phyloP scores from a whole-genome alignment of 2,329 filamentous ascomycete genomes.

The Bipolaris zeicola region DNA sequence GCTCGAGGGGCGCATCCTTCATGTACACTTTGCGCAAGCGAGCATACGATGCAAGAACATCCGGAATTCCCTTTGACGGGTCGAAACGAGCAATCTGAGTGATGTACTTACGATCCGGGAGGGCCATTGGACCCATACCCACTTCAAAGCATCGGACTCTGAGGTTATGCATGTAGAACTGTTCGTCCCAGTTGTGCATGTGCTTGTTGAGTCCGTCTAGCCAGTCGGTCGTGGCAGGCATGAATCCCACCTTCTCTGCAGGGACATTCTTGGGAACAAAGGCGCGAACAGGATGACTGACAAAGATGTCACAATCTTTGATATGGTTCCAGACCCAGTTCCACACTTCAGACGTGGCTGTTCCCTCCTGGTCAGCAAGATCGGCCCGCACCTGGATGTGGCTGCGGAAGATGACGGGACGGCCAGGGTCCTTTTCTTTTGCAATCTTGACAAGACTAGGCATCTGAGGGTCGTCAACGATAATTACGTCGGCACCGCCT shows the following conservation, averaged over 20 bases:
- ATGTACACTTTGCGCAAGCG: conserved; percentile 69
- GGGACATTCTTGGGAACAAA: conserved; percentile 76
- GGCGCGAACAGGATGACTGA: conserved; percentile 77
- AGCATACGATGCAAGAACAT: conserved; percentile 76
- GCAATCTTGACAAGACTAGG: conserved; percentile 76
- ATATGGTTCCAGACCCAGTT: conserved; percentile 75
- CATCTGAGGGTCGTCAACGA: conserved; percentile 87
- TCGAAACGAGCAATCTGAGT: conserved; percentile 83
- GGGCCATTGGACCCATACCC: conserved; percentile 64
- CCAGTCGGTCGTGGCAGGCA: conserved; percentile 85
- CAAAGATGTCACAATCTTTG: conserved; percentile 74
- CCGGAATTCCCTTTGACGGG: conserved; percentile 79
- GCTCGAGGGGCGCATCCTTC: conserved; percentile 54
- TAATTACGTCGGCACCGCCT: conserved; percentile 76
- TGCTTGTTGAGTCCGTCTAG: conserved; percentile 81
- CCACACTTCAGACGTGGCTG: conserved; percentile 76
- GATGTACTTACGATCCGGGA: conserved; percentile 72
- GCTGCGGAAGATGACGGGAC: conserved; percentile 79
- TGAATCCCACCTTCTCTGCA: conserved; percentile 69
- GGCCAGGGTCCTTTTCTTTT: conserved; percentile 71
- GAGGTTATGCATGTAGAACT: conserved; percentile 78
- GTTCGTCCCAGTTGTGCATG: conserved; percentile 70
- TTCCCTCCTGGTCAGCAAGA: conserved; percentile 65
- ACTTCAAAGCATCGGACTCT: conserved; percentile 65
- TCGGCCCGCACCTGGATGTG: conserved; percentile 84